Evolutionary conservation across 2,329 filamentous ascomycete species (phyloP).

Genomic region (Microcera coccophila): DNA sequence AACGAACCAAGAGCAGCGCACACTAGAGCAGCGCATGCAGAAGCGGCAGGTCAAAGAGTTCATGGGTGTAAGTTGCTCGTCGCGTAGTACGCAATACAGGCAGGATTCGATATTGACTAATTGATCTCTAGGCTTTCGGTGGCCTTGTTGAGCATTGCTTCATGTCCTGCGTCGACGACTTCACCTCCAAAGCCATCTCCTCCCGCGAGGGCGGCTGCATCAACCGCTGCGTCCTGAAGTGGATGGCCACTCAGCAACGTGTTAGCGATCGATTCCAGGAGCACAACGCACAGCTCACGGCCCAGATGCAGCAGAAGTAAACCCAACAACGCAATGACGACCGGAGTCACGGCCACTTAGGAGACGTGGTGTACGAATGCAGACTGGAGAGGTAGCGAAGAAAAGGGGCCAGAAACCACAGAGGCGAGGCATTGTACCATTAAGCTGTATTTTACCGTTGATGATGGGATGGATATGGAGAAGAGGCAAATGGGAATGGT

Average conservation of each 20-base stretch:
- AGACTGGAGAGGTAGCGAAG: neutral
- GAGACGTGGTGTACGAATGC: slow-evolving; percentile 5
- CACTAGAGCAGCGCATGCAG: slow-evolving; percentile 92
- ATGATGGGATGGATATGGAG: slow-evolving; percentile 14
- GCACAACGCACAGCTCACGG: slow-evolving; percentile 59
- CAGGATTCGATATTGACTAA: neutral
- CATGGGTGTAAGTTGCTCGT: slow-evolving; percentile 70
- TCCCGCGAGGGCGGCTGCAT: slow-evolving; percentile 88
- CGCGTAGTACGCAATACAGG: slow-evolving; percentile 2
- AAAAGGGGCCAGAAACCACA: neutral
- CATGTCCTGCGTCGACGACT: slow-evolving; percentile 95
- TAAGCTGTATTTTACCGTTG: slow-evolving; percentile 23
- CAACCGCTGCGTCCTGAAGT: slow-evolving; percentile 92
- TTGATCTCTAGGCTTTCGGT: slow-evolving; percentile 33
- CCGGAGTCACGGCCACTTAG: slow-evolving; percentile 12
- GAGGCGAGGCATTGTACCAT: slow-evolving; percentile 13
- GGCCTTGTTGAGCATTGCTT: slow-evolving; percentile 77
- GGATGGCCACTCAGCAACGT: slow-evolving; percentile 85
- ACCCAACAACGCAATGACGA: slow-evolving; percentile 3
- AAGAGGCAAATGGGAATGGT: slow-evolving; percentile 4
- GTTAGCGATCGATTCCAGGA: slow-evolving; percentile 86
- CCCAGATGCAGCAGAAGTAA: slow-evolving; percentile 49
- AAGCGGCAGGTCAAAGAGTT: slow-evolving; percentile 99
- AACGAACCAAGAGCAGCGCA: slow-evolving; percentile 76
- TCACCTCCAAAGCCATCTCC: slow-evolving; percentile 92